Evolutionary conservation across 2,329 filamentous ascomycete genomes (phyloP).

Genomic region (Aspergillus nomiae): DNA sequence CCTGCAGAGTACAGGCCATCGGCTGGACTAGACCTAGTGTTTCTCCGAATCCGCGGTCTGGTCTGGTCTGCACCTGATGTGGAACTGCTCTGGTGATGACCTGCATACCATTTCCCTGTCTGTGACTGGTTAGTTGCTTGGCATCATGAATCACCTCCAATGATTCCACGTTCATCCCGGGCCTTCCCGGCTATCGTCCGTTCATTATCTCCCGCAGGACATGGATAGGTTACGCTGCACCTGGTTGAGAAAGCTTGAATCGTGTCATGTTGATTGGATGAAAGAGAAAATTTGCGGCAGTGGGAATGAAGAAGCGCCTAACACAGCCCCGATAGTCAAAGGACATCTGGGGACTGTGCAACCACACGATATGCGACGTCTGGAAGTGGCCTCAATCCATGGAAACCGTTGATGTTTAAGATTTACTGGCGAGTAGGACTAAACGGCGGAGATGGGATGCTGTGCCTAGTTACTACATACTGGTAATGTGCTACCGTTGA

Average conservation of each 20-base stretch:
- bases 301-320: not conserved
- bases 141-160: slow-evolving; percentile 5
- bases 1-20: not conserved
- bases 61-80: not conserved
- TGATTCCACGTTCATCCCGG: not conserved
- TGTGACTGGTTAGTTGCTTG: slow-evolving; percentile 7
- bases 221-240: slow-evolving; percentile 7
- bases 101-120: slow-evolving; percentile 13
- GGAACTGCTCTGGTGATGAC: slow-evolving; percentile 16
- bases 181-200: not conserved
- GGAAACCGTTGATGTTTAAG: not conserved
- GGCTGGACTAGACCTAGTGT: not conserved
- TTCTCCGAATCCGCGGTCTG: not conserved
- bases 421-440: not conserved
- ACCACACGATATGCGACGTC: not conserved
- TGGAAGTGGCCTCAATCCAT: not conserved
- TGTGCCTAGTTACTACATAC: not conserved
- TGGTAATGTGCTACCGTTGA: not conserved
- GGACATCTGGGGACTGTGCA: not conserved
- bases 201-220: slow-evolving; percentile 4
- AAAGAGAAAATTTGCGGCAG: not conserved
- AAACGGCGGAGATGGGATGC: not conserved
- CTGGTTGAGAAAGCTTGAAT: slow-evolving; percentile 8
- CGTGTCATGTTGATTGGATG: not conserved
- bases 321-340: not conserved